Conservation (phyloP, 495 filamentous ascomycete genomes). For the Aspergillus haitiensis region DNA sequence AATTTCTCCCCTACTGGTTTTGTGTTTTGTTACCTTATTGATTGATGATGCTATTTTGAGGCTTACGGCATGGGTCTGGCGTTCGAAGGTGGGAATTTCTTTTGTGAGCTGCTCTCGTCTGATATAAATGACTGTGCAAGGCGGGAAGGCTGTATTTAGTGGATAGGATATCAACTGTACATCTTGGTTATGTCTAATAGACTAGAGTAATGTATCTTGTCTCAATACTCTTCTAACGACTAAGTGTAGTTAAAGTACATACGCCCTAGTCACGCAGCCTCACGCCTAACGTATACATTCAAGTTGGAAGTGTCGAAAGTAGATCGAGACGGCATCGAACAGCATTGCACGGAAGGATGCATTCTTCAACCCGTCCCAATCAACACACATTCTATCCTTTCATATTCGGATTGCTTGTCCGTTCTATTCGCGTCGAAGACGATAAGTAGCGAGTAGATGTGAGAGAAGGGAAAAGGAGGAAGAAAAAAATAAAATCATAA, state of each 20-base stretch:
- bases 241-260: too few relatives aligned
- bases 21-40: slow-evolving; percentile 22
- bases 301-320: too few relatives aligned
- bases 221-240: too few relatives aligned
- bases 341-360: too few relatives aligned
- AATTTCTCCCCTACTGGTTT: slow-evolving; percentile 24
- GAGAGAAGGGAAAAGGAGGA: background rate
- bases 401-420: too few relatives aligned
- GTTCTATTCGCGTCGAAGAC: too few relatives aligned
- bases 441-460: too few relatives aligned
- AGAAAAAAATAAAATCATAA: slow-evolving; percentile 1
- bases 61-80: slow-evolving; percentile 45
- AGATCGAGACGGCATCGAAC: too few relatives aligned
- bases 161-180: slow-evolving; percentile 25
- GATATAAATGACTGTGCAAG: slow-evolving; percentile 7
- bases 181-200: slow-evolving; percentile 21
- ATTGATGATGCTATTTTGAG: slow-evolving; percentile 37
- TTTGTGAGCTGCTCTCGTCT: slow-evolving; percentile 11
- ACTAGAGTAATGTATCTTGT: background rate
- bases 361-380: too few relatives aligned
- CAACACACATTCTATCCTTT: too few relatives aligned
- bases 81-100: slow-evolving; percentile 32
- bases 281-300: too few relatives aligned
- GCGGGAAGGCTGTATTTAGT: slow-evolving; percentile 15
- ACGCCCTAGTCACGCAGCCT: too few relatives aligned